Evolutionary conservation across 208 protist genomes (phyloP).

Genomic region (Acanthamoeba comandoni): DNA sequence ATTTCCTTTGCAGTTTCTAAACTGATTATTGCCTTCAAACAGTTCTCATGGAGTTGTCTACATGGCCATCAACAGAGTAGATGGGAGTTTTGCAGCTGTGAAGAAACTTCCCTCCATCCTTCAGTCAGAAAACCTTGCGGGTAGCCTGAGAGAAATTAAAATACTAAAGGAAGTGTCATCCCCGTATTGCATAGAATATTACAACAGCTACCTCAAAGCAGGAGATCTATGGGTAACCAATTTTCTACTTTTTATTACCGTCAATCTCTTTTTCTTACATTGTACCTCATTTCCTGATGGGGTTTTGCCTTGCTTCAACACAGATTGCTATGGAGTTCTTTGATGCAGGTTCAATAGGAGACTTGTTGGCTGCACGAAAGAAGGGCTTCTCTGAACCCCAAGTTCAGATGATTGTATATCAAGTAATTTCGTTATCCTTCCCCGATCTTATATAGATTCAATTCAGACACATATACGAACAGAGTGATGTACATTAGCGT

Average conservation of each 20-base stretch:
- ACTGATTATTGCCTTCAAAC: background rate
- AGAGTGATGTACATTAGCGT: no score
- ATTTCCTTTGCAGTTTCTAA: background rate
- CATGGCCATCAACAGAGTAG: conserved; percentile 55
- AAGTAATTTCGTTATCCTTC: background rate
- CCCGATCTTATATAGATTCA: no score
- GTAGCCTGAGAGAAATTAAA: conserved; percentile 50
- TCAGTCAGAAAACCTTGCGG: conserved; percentile 59
- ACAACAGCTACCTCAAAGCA: conserved; percentile 72
- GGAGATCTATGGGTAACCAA: conserved; percentile 65
- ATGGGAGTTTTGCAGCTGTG: conserved; percentile 44
- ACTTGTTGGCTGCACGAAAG: conserved; percentile 39
- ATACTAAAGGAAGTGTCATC: conserved; percentile 72
- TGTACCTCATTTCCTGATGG: background rate
- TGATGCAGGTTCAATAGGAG: conserved; percentile 56
- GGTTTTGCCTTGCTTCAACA: background rate
- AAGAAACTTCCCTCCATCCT: conserved; percentile 67
- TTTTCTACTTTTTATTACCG: background rate
- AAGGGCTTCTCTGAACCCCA: conserved; percentile 41
- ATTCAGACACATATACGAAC: no score
- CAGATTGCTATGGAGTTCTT: conserved; percentile 74
- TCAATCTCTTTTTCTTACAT: background rate
- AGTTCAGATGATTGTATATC: conserved; percentile 62
- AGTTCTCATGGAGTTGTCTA: conserved; percentile 66
- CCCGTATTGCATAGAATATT: conserved; percentile 62